phyloP scores from a whole-genome alignment of 2,329 filamentous ascomycete species.

The Pseudocercospora eumusae region DNA sequence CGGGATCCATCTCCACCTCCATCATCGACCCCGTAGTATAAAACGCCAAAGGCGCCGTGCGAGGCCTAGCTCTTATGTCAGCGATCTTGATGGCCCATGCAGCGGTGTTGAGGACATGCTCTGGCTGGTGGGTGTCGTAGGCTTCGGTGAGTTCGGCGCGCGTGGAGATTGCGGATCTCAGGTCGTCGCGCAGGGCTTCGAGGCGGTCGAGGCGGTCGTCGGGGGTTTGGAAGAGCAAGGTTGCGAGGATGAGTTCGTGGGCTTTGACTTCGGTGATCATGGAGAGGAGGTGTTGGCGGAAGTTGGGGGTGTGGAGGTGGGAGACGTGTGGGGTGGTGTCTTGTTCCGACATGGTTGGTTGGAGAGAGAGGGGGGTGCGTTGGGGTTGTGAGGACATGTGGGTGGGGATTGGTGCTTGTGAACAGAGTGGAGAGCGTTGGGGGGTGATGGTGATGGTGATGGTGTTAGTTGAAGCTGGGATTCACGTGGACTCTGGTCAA shows the following conservation, averaged over 20 bases:
- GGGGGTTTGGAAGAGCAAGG: not conserved
- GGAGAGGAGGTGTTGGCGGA: not conserved
- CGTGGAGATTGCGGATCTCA: not conserved
- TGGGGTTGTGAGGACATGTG: too few species aligned
- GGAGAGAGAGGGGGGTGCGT: too few species aligned
- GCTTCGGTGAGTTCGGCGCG: not conserved
- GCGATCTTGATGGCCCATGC: not conserved
- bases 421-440: too few species aligned
- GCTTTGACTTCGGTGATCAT: not conserved
- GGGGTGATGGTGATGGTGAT: too few species aligned
- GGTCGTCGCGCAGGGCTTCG: not conserved
- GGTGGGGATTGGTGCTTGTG: too few species aligned
- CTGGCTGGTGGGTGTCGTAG: not conserved
- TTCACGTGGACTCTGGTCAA: not conserved
- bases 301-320: not conserved
- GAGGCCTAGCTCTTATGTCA: too few species aligned
- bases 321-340: not conserved
- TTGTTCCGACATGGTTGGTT: not conserved
- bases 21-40: too few species aligned
- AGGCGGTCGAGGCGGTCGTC: not conserved
- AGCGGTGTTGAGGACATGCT: not conserved
- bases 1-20: too few species aligned
- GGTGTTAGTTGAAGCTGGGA: not conserved
- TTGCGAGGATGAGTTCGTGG: not conserved
- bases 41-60: too few species aligned